Percentiles rank a stretch among this genome's conserved stretches.
Conservation (phyloP, 495 filamentous ascomycete genomes). For the Neohortaea acidophila region DNA sequence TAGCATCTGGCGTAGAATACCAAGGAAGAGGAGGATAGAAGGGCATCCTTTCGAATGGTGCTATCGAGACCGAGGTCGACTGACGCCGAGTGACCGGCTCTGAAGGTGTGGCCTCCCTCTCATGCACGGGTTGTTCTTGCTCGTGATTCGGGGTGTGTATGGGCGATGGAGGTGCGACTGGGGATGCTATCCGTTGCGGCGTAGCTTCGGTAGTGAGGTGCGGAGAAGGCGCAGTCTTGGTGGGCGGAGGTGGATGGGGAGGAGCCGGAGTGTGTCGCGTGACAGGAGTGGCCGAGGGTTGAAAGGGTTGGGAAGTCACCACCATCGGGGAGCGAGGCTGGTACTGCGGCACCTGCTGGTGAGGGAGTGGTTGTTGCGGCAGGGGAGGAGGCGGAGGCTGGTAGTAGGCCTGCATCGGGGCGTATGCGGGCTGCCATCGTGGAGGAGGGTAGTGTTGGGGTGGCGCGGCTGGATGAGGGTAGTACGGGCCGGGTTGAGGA, state of each 20-base stretch:
- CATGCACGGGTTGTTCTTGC: conserved; percentile 10
- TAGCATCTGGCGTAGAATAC: conserved; percentile 52
- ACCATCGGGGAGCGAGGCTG: conserved; percentile 23
- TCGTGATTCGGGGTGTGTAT: conserved; percentile 14
- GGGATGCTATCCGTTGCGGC: conserved; percentile 8
- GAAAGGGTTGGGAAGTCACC: conserved; percentile 25
- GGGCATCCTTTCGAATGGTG: conserved; percentile 24
- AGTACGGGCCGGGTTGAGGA: conserved; percentile 22
- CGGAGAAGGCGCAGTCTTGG: conserved; percentile 12
- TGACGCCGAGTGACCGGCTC: conserved; percentile 10
- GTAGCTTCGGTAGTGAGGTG: conserved; percentile 1
- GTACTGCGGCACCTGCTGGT: conserved; percentile 7
- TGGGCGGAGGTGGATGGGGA: conserved; percentile 14
- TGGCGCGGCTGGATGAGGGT: conserved; percentile 19
- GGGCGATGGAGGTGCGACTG: conserved; percentile 13
- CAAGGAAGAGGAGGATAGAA: conserved; percentile 65
- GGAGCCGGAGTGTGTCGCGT: conserved; percentile 20
- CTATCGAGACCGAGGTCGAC: conserved; percentile 18
- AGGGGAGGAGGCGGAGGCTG: conserved; percentile 15
- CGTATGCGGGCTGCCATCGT: conserved; percentile 19
- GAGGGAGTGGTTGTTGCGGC: conserved; percentile 5
- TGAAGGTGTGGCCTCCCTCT: conserved; percentile 2
- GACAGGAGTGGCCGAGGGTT: conserved; percentile 20
- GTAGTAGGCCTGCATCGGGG: conserved; percentile 17
- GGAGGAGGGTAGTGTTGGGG: conserved; percentile 21